Evolutionary conservation across 2,329 filamentous ascomycete genomes (phyloP), one percentile per base, ranked within the genome.

Genomic region (Colletotrichum gigasporum): DNA sequence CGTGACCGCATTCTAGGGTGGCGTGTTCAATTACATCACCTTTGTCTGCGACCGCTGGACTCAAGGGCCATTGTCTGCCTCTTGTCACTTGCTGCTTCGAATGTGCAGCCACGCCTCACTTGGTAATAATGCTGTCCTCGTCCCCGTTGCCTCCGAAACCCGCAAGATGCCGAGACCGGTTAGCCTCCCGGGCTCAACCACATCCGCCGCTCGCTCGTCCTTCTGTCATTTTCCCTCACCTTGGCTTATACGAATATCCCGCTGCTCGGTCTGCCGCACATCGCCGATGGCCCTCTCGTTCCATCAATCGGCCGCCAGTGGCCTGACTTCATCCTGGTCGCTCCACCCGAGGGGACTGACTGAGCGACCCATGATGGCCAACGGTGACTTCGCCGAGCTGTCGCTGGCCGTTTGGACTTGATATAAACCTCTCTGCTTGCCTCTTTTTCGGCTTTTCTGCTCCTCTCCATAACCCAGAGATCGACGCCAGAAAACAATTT

Each of bases 11-110:
- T 53, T 20, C 37, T 52, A 4, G 30, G 28, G 47, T 63, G 61
- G 61, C 47, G 55, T 63, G 61, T 60, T 48, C n/a, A 6, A 39
- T 60, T 63, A 60, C 61, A 63, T 63, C 61, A 63, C 32, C n/a
- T 22, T 45, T 11, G 11, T 26, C 30, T 34, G 10, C 32, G 37
- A 39, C 30, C 34, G 30, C 12, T 39, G 37, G 54, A 10, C 37
- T 41, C 39, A 14, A 24, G 14, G 10, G 22, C 22, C 30, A 22
- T 32, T 24, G 10, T 45, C 37, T 59, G 22, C 22, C 35, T 20
- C 37, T 30, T 10, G 34, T 18, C 20, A 18, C 50, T 41, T 53
- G 20, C 26, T 14, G 11, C 20, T 35, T 32, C 32, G 14, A 26
- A 32, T 56, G 18, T 16, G 26, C 18, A 41, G 22, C 44, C 18